These are phyloP conservation scores for Bryum argenteum DNA, from an alignment of 225 moss, liverwort and hornwort genomes.

Conservation along the genomic window DNA sequence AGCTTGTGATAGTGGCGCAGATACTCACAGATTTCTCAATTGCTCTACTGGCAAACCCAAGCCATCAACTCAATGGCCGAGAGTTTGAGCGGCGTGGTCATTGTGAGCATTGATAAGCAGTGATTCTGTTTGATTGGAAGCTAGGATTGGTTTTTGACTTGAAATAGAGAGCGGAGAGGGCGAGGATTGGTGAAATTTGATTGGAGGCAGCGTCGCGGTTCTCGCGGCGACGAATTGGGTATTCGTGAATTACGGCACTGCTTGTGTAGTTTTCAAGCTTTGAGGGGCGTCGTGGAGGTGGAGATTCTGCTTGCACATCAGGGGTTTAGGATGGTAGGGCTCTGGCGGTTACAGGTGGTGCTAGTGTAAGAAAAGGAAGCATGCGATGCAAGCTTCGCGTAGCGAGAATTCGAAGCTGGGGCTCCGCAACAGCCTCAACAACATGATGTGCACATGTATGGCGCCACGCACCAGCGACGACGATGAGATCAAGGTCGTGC, in stretches of 20 bases:
- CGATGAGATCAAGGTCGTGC: conserved; percentile 25
- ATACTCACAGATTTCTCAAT: background rate
- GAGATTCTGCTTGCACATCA: background rate
- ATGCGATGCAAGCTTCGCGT: conserved; percentile 31
- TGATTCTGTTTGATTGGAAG: background rate
- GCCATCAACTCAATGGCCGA: background rate
- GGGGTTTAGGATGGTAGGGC: conserved; percentile 27
- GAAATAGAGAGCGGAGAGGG: no score
- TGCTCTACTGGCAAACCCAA: background rate
- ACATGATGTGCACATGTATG: conserved; percentile 52
- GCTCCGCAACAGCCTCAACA: conserved; percentile 23
- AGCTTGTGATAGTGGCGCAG: background rate
- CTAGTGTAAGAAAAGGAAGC: background rate
- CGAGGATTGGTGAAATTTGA: background rate
- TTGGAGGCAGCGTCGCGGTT: background rate
- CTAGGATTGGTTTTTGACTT: conserved; percentile 3
- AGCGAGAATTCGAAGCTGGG: conserved; percentile 17
- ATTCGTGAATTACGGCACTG: background rate
- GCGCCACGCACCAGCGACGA: conserved; percentile 39
- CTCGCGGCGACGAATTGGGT: background rate
- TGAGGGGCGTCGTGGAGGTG: background rate
- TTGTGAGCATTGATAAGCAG: background rate
- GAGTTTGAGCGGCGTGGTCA: background rate
- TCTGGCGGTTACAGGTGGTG: conserved; percentile 15
- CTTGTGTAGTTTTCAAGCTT: background rate